These are phyloP conservation scores for Massarina eburnea DNA, from an alignment of 2,329 filamentous ascomycete genomes.

Conservation along the genomic window DNA sequence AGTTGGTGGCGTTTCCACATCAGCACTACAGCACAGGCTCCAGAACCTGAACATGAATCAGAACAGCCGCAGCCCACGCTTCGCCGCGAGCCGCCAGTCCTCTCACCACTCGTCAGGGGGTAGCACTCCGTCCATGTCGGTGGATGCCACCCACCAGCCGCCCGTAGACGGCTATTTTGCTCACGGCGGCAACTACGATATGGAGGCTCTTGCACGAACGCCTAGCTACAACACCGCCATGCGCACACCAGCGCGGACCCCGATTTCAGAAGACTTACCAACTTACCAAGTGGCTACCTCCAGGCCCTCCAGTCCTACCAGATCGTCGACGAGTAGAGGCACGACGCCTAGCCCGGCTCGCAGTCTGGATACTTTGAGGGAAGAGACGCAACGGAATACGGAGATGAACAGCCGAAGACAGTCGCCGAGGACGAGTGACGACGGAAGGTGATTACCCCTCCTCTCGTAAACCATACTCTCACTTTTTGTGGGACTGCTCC, in stretches of 20 bases:
- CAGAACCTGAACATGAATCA: slow-evolving; percentile 50
- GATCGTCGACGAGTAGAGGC: slow-evolving; percentile 27
- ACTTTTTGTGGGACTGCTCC: background rate
- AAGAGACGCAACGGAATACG: slow-evolving; percentile 43
- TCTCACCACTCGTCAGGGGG: slow-evolving; percentile 39
- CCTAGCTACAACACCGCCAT: slow-evolving; percentile 56
- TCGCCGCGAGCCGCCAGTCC: slow-evolving; percentile 15
- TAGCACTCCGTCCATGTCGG: slow-evolving; percentile 26
- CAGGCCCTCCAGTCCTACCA: slow-evolving; percentile 44
- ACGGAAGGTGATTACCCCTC: slow-evolving; percentile 23
- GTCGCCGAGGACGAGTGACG: slow-evolving; percentile 25
- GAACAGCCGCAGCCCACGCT: slow-evolving; percentile 35
- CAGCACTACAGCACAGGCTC: slow-evolving; percentile 70
- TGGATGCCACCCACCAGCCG: slow-evolving; percentile 15
- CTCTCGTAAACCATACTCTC: background rate
- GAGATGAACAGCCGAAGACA: slow-evolving; percentile 28
- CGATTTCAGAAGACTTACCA: slow-evolving; percentile 46
- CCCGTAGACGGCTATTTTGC: slow-evolving; percentile 24
- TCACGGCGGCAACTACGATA: slow-evolving; percentile 41
- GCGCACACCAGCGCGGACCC: slow-evolving; percentile 47
- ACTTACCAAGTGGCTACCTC: slow-evolving; percentile 50
- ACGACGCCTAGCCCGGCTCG: slow-evolving; percentile 37
- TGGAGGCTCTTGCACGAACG: slow-evolving; percentile 51
- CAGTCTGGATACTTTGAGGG: slow-evolving; percentile 37
- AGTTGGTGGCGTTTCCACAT: slow-evolving; percentile 53